These are phyloP conservation scores for Penicillium soppii DNA, from an alignment of 495 filamentous ascomycete genomes.

Conservation along the genomic window DNA sequence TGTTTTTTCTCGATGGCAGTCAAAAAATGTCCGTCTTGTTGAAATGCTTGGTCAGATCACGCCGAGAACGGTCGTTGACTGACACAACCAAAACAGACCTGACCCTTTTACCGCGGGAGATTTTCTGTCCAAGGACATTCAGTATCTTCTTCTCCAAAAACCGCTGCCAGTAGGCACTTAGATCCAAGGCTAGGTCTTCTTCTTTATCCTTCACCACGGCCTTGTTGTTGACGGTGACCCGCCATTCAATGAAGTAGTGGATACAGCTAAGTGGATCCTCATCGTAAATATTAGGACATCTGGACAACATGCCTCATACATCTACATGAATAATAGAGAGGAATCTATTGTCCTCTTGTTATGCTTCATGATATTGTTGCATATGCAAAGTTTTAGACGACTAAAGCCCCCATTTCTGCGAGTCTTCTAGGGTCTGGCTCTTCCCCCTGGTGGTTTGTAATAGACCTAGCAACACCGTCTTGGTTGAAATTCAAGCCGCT, in stretches of 20 bases:
- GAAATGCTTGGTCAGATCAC: constrained; percentile 16
- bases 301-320: no score
- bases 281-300: no score
- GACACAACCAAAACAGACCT: constrained; percentile 15
- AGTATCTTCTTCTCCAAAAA: constrained; percentile 6
- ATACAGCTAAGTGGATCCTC: constrained; percentile 27
- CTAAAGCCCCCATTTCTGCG: no score
- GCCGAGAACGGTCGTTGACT: constrained; percentile 13
- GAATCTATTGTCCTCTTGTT: no score
- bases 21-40: constrained; percentile 11
- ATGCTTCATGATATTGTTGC: no score
- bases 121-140: constrained; percentile 6
- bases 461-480: no score
- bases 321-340: no score
- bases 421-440: no score
- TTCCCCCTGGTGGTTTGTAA: no score
- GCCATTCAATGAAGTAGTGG: constrained; percentile 37
- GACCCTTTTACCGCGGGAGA: constrained; percentile 1
- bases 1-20: constrained; percentile 9
- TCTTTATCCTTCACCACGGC: constrained; percentile 29
- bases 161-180: constrained; percentile 7
- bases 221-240: constrained; percentile 30
- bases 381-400: no score
- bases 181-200: no score
- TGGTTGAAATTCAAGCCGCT: no score